phyloP scores from a whole-genome alignment of 2,329 filamentous ascomycete genomes.

The Pseudopyrenochaeta lycopersici region DNA sequence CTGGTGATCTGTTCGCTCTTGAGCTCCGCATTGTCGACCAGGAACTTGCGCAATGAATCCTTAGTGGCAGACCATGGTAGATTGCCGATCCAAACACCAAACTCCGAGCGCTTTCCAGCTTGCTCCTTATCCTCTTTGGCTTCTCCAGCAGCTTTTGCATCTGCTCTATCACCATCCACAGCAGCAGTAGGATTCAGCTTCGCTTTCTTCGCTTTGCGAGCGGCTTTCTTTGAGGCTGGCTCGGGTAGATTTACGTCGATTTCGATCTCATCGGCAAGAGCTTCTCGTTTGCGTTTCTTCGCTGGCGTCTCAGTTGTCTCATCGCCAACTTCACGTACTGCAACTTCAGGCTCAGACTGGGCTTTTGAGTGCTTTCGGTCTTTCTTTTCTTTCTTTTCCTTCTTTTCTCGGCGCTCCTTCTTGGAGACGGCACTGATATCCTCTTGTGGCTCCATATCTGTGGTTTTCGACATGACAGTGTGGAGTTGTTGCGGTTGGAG shows the following conservation, averaged over 20 bases:
- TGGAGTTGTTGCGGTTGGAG: neutral
- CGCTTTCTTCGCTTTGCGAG: conserved; percentile 88
- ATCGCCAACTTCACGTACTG: conserved; percentile 21
- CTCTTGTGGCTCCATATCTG: conserved; percentile 14
- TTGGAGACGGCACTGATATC: conserved; percentile 18
- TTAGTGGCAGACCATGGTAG: conserved; percentile 83
- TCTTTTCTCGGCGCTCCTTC: conserved; percentile 36
- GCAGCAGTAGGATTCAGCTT: conserved; percentile 57
- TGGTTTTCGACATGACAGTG: conserved; percentile 21
- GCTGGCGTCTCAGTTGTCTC: conserved; percentile 29
- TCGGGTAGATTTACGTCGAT: conserved; percentile 91
- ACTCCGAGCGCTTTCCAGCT: conserved; percentile 70
- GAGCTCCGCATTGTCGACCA: conserved; percentile 72
- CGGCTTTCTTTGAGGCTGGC: conserved; percentile 92
- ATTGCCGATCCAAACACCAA: conserved; percentile 96
- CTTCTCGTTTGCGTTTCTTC: conserved; percentile 65
- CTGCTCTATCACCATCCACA: conserved; percentile 14
- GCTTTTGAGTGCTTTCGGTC: conserved; percentile 33
- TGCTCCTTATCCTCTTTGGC: conserved; percentile 47
- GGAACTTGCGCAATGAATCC: conserved; percentile 77
- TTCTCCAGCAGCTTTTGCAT: conserved; percentile 40
- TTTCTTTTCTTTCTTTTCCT: conserved; percentile 38
- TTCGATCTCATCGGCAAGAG: conserved; percentile 73
- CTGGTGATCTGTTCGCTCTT: conserved; percentile 78
- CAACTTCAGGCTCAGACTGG: conserved; percentile 19